Evolutionary conservation across 768 basidiomycete genomes (phyloP).

Genomic region (Collybia sordida): DNA sequence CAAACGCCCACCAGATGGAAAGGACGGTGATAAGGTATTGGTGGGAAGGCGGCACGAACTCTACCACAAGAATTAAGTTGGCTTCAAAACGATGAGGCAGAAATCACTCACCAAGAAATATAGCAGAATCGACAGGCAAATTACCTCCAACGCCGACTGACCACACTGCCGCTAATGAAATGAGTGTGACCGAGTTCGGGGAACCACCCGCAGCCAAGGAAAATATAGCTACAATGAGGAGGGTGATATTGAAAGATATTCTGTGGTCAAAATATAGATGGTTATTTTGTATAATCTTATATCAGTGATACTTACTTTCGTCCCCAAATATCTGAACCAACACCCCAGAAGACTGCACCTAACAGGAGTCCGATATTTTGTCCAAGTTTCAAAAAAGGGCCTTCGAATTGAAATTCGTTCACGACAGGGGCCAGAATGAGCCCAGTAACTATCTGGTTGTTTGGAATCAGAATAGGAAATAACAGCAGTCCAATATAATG

Average conservation of each 20-base stretch:
- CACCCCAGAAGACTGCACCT: conserved; percentile 69
- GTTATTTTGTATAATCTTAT: too few relatives aligned
- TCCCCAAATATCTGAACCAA: conserved; percentile 72
- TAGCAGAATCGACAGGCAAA: conserved; percentile 72
- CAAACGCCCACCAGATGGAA: conserved; percentile 81
- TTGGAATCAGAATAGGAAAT: background rate
- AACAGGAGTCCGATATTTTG: conserved; percentile 73
- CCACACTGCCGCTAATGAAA: conserved; percentile 53
- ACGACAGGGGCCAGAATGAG: conserved; percentile 64
- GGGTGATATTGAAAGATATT: conserved; percentile 68
- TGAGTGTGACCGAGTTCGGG: conserved; percentile 48
- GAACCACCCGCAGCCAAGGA: conserved; percentile 63
- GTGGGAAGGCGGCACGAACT: conserved; percentile 69
- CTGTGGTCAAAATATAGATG: conserved; percentile 23
- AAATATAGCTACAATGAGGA: conserved; percentile 67
- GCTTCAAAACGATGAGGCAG: background rate
- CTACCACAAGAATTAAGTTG: conserved; percentile 26
- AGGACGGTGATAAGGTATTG: conserved; percentile 76
- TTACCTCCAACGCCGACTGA: conserved; percentile 68
- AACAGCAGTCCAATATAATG: background rate
- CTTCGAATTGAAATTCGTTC: conserved; percentile 62
- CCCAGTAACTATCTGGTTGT: conserved; percentile 55
- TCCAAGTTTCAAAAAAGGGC: conserved; percentile 64
- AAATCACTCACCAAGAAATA: conserved; percentile 61
- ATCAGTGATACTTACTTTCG: conserved; percentile 40